Evolutionary conservation across 1,139 yeast species (phyloP).

Genomic region (Arxiozyma slooffiae): DNA sequence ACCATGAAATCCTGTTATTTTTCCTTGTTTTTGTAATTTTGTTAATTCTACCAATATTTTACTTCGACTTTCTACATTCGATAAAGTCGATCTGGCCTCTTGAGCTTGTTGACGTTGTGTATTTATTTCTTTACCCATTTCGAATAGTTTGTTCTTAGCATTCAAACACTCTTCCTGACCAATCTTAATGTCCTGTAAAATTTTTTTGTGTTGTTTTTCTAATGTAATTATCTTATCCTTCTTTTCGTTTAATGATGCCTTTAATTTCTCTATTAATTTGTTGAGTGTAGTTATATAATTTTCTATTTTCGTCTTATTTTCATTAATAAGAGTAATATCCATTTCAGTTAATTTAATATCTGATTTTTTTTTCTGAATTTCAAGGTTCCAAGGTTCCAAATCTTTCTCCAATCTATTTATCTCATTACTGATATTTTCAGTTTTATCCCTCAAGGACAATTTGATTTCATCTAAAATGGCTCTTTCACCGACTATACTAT

Average conservation of each 20-base stretch:
- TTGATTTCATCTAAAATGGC: slow-evolving; percentile 52
- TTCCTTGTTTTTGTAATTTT: slow-evolving; percentile 67
- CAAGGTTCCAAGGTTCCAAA: slow-evolving; percentile 77
- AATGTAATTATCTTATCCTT: slow-evolving; percentile 38
- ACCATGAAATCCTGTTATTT: slow-evolving; percentile 81
- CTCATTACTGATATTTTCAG: slow-evolving; percentile 19
- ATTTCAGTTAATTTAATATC: slow-evolving; percentile 57
- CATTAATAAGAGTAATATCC: slow-evolving; percentile 50
- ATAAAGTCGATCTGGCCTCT: slow-evolving; percentile 53
- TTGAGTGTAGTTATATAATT: slow-evolving; percentile 42
- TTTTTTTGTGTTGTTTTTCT: slow-evolving; percentile 39
- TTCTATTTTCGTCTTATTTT: slow-evolving; percentile 31
- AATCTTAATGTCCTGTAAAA: slow-evolving; percentile 43
- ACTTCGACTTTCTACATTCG: slow-evolving; percentile 56
- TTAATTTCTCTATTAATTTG: slow-evolving; percentile 39
- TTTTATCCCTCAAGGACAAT: slow-evolving; percentile 59
- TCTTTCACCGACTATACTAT: slow-evolving; percentile 45
- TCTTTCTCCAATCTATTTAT: slow-evolving; percentile 48
- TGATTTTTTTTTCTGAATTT: slow-evolving; percentile 56
- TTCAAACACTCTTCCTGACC: slow-evolving; percentile 51
- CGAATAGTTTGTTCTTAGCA: slow-evolving; percentile 41
- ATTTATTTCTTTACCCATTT: slow-evolving; percentile 46
- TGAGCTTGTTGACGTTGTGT: slow-evolving; percentile 51
- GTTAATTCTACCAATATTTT: slow-evolving; percentile 62
- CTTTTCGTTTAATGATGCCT: slow-evolving; percentile 45